A percentile compares a stretch with the other conserved stretches of the same genome.
phyloP scores from a whole-genome alignment of 371 early-diverging fungal species.

The Rhizopus delemar region DNA sequence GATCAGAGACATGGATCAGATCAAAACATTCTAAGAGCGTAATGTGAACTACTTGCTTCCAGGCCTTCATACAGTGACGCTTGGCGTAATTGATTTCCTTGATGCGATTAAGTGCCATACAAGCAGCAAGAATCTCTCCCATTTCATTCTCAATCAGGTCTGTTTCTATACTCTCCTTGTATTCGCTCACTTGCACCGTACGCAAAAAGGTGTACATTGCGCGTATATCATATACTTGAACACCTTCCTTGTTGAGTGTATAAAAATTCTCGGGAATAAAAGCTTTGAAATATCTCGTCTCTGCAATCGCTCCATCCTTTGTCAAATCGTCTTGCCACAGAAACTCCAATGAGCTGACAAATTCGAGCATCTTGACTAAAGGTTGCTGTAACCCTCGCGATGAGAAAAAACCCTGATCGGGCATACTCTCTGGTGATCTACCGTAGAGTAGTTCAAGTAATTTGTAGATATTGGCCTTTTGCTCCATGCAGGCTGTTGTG shows the following conservation, averaged over 20 bases:
- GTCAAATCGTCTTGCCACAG: constrained; percentile 50
- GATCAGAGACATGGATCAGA: constrained; percentile 55
- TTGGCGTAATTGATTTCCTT: constrained; percentile 66
- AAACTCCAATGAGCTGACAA: constrained; percentile 59
- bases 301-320: constrained; percentile 7
- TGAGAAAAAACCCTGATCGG: constrained; percentile 72
- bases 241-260: constrained; percentile 60
- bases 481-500: constrained; percentile 42
- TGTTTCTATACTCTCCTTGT: constrained; percentile 6
- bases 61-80: constrained; percentile 67
- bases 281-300: constrained; percentile 21
- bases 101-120: constrained; percentile 65
- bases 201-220: constrained; percentile 48
- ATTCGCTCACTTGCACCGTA: constrained; percentile 9
- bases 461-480: constrained; percentile 51
- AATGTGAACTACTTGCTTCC: constrained; percentile 80
- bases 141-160: constrained; percentile 50
- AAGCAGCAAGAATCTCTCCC: constrained; percentile 51
- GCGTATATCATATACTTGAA: constrained; percentile 66
- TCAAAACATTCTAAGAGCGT: constrained; percentile 69
- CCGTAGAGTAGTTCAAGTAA: constrained; percentile 67
- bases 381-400: constrained; percentile 72
- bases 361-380: constrained; percentile 56
- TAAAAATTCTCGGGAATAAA: constrained; percentile 26
- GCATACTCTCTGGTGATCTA: constrained; percentile 13